Percentiles rank a stretch among this genome's conserved stretches.
Evolutionary conservation across 2,329 filamentous ascomycete species (phyloP).

Genomic region (Nannizziopsis arthrosporioides): DNA sequence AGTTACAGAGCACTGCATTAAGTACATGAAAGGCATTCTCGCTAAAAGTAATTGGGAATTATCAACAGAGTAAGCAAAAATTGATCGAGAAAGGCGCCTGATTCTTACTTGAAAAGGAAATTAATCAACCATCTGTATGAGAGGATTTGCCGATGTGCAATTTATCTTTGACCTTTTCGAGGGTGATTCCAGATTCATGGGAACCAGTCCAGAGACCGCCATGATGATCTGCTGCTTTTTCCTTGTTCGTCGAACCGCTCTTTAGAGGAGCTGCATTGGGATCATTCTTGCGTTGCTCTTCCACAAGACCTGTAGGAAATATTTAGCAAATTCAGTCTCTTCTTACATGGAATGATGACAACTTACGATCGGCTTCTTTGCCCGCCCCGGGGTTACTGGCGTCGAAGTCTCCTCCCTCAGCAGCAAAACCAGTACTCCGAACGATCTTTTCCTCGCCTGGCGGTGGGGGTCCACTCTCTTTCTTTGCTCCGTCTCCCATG

Average conservation of each 20-base stretch:
- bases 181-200: conserved; percentile 10
- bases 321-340: background rate
- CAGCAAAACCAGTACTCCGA: conserved; percentile 46
- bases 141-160: conserved; percentile 22
- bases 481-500: background rate
- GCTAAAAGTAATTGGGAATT: no score
- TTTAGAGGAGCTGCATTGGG: background rate
- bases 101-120: no score
- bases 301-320: conserved; percentile 10
- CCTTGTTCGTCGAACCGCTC: background rate
- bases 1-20: no score
- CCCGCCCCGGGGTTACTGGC: conserved; percentile 49
- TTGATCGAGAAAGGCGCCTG: no score
- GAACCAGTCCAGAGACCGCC: conserved; percentile 8
- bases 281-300: conserved; percentile 7
- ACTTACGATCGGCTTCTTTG: conserved; percentile 52
- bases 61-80: no score
- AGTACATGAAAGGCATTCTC: no score
- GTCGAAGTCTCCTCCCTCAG: conserved; percentile 46
- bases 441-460: conserved; percentile 37
- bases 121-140: background rate
- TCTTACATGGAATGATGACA: background rate
- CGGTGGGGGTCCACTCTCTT: background rate
- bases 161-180: conserved; percentile 25
- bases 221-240: background rate